Base-by-base conservation (phyloP, 768 basidiomycete genomes). In the Termitomyces sp. region DNA sequence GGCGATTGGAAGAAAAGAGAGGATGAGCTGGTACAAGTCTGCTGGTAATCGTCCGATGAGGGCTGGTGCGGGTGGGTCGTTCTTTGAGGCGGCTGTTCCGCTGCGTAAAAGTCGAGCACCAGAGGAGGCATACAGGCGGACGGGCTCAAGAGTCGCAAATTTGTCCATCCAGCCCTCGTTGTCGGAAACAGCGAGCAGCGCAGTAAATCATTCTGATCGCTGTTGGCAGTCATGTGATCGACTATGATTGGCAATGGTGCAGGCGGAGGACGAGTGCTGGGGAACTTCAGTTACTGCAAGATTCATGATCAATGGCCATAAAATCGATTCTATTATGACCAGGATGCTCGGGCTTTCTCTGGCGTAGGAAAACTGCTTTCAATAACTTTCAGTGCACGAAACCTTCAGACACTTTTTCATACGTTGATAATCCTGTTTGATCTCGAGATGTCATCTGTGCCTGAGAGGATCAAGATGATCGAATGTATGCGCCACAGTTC, bases 91-190 rank as follows among this genome's bases (percentile, higher is more conserved):
- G 24, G 53, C 16, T 55, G 52, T 38, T 46, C 57, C 62, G 12
- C 64, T 63, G 52, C 69, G 67, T 16, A 74, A 59, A 11, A 76
- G 60, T 44, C 74, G 70, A 38, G 72, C 67, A 35, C 72, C 70
- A 16, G 75, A 70, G 57, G 78, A 68, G 50, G 71, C 64, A 69
- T 87, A 81, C 18, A 90, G 75, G 57, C 80, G 84, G 24, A 84
- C 83, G 3, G 94, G 93, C 70, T 94, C 90, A 44, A 96, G 84
- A 0, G 91, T 83, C n/a, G 86, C 80, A 74, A 95, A 95, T 74
- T 91, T 91, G 77, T 96, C 89, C 92, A 93, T 91, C 7, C 57
- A 44, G 42, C 32, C 59, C 39, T 57, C 60, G 57, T 52, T 54
- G 62, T 57, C n/a, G 54, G 7, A 24, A 54, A 52, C 55, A 44